These are phyloP conservation scores for Pseudogymnoascus sp. DNA, from an alignment of 2,329 filamentous ascomycete genomes.

Conservation along the genomic window DNA sequence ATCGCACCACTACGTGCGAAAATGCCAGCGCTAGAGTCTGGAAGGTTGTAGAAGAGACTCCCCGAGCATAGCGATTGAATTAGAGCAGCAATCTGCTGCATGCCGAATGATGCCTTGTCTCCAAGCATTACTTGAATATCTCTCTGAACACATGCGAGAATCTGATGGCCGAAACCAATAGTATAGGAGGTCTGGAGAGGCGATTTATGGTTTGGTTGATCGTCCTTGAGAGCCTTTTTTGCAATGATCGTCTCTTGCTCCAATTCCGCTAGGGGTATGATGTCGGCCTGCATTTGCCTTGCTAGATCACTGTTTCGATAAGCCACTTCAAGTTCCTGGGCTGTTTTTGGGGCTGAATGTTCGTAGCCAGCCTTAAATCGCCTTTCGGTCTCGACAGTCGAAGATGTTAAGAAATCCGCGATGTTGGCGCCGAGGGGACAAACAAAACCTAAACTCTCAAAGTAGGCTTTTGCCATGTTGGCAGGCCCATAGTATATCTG, in stretches of 20 bases:
- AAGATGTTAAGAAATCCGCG: conserved; percentile 58
- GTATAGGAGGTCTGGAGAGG: conserved; percentile 40
- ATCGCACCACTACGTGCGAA: conserved; percentile 58
- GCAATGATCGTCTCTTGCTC: conserved; percentile 44
- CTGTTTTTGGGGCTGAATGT: conserved; percentile 38
- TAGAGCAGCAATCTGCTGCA: conserved; percentile 53
- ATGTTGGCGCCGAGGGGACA: conserved; percentile 56
- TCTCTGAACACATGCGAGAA: conserved; percentile 47
- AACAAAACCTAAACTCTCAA: conserved; percentile 57
- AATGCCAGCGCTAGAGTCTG: conserved; percentile 48
- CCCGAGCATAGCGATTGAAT: conserved; percentile 55
- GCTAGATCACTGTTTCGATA: conserved; percentile 49
- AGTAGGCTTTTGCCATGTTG: conserved; percentile 52
- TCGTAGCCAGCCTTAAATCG: conserved; percentile 42
- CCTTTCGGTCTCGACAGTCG: conserved; percentile 61
- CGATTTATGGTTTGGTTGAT: conserved; percentile 32
- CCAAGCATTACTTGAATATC: conserved; percentile 61
- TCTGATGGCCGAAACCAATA: conserved; percentile 45
- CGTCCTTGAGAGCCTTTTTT: conserved; percentile 26
- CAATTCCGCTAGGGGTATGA: conserved; percentile 37
- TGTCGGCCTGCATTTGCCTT: conserved; percentile 36
- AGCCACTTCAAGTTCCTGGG: conserved; percentile 36
- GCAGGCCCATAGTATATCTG: conserved; percentile 58
- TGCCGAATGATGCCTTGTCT: conserved; percentile 55
- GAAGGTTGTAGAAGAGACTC: conserved; percentile 60